Evolutionary conservation across 371 early-diverging fungal species (phyloP).

Genomic region (Amoeboaphelidium protococcarum): DNA sequence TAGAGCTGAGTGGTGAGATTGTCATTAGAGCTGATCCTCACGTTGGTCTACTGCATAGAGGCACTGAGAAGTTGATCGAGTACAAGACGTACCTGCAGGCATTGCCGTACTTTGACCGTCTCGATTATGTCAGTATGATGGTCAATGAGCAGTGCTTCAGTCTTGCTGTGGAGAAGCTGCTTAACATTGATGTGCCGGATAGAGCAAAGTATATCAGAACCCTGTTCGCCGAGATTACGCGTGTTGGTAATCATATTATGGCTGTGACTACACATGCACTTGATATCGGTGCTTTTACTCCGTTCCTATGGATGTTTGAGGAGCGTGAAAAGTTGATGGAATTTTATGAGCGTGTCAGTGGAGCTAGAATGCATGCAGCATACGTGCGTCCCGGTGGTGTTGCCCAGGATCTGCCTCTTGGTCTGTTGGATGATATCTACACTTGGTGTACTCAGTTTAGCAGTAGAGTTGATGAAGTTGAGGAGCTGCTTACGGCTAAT

Average conservation of each 20-base stretch:
- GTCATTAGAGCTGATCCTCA: constrained; percentile 86
- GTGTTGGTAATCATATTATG: constrained; percentile 92
- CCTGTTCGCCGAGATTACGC: constrained; percentile 87
- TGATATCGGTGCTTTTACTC: constrained; percentile 91
- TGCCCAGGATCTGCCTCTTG: constrained; percentile 66
- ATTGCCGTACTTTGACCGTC: constrained; percentile 90
- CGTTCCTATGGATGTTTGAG: constrained; percentile 94
- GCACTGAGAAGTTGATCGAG: constrained; percentile 93
- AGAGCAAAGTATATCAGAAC: constrained; percentile 90
- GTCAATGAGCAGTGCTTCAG: constrained; percentile 71
- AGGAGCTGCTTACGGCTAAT: constrained; percentile 71
- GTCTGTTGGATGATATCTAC: constrained; percentile 80
- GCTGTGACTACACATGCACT: constrained; percentile 81
- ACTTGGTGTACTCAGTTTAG: constrained; percentile 68
- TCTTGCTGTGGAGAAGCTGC: constrained; percentile 81
- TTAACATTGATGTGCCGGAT: constrained; percentile 81
- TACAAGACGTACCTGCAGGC: constrained; percentile 93
- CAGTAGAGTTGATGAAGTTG: constrained; percentile 71
- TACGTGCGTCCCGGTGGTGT: constrained; percentile 95
- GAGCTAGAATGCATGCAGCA: constrained; percentile 91
- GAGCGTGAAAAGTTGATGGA: constrained; percentile 95
- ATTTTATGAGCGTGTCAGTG: constrained; percentile 92
- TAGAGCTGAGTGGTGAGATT: constrained; percentile 78
- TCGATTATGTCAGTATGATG: constrained; percentile 97
- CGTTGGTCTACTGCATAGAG: constrained; percentile 84